These are phyloP conservation scores for Priceomyces melissophilus DNA, from an alignment of 805 yeast genomes.

Conservation along the genomic window DNA sequence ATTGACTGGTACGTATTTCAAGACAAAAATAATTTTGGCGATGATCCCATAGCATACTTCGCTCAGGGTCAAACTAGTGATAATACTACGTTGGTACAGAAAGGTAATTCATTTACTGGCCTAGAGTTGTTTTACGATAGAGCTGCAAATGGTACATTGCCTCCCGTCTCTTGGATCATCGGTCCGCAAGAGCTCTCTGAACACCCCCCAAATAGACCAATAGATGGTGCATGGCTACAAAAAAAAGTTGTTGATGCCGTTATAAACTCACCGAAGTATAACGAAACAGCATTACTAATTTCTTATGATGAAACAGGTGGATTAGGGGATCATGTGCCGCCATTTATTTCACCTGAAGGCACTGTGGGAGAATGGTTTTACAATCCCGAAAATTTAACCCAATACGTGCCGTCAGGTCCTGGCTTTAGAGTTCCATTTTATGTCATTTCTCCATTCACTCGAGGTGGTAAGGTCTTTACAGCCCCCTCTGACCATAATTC, in stretches of 20 bases:
- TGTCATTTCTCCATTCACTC: conserved; percentile 4
- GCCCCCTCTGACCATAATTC: conserved; percentile 4
- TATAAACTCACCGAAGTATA: conserved; percentile 4
- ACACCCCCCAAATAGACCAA: conserved; percentile 4
- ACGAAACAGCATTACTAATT: conserved; percentile 5
- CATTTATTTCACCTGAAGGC: conserved; percentile 3
- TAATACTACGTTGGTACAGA: background rate
- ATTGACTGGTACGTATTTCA: conserved; percentile 5
- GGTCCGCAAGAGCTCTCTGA: conserved; percentile 5
- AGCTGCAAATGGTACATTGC: conserved; percentile 4
- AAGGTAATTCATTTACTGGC: conserved; percentile 2
- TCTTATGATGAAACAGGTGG: conserved; percentile 6
- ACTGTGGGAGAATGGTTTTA: conserved; percentile 5
- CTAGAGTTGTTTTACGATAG: conserved; percentile 1
- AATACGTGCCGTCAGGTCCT: conserved; percentile 6
- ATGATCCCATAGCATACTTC: conserved; percentile 4
- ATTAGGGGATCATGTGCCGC: conserved; percentile 5
- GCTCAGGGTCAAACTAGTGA: conserved; percentile 1
- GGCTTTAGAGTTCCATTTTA: conserved; percentile 5
- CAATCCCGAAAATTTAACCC: conserved; percentile 2
- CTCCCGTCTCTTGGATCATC: conserved; percentile 3
- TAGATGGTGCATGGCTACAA: conserved; percentile 5
- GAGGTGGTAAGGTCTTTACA: conserved; percentile 5
- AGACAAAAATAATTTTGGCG: conserved; percentile 4
- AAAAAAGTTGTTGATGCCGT: conserved; percentile 4